A percentile compares a stretch with the other conserved stretches of the same genome.
Conservation (phyloP, 2,329 filamentous ascomycete genomes). For the Neonectria hederae region DNA sequence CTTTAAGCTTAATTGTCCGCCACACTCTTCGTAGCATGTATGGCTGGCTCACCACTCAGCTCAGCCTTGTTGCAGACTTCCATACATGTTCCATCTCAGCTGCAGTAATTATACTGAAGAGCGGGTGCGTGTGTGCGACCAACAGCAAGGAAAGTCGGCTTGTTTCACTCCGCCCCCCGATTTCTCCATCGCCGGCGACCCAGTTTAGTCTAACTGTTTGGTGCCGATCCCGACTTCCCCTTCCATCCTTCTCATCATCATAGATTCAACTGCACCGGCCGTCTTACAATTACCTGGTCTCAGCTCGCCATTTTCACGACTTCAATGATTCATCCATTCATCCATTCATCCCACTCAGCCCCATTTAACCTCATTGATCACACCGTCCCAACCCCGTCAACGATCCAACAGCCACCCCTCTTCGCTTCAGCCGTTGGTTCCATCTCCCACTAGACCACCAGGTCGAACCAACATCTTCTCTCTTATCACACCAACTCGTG, state of each 20-base stretch:
- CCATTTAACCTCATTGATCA: background rate
- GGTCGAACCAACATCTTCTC: background rate
- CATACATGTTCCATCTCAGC: background rate
- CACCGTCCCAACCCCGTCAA: background rate
- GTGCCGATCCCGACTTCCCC: constrained; percentile 10
- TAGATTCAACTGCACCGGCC: background rate
- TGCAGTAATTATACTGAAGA: too few species aligned
- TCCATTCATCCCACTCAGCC: background rate
- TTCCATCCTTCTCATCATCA: constrained; percentile 12
- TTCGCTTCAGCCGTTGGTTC: background rate
- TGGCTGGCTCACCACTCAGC: background rate
- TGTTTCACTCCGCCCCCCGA: constrained; percentile 1
- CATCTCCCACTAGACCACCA: background rate
- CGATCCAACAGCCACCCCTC: background rate
- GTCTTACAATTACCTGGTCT: background rate
- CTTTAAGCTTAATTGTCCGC: constrained; percentile 6
- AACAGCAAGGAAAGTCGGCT: background rate
- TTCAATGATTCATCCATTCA: background rate
- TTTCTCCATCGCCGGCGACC: constrained; percentile 1
- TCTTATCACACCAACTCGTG: background rate
- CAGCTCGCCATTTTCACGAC: background rate
- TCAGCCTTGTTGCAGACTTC: background rate
- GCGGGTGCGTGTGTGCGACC: background rate
- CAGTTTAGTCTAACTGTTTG: constrained; percentile 15
- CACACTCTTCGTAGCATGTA: background rate